phyloP scores from a whole-genome alignment of 441 rosid genomes.

The Mallotus japonicus region DNA sequence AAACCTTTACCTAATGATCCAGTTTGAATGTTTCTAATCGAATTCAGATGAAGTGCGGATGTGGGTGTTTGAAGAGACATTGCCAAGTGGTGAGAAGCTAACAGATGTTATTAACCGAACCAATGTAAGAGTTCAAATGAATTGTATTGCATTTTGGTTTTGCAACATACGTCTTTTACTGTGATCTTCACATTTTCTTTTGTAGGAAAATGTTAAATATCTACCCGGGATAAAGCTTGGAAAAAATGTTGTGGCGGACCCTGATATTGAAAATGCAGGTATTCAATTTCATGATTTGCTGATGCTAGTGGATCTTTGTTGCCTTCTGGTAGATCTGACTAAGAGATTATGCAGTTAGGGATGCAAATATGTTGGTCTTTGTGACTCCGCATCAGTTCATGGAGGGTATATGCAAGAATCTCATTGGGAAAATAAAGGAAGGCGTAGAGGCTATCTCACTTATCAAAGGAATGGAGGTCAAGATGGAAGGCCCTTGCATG shows the following conservation, averaged over 20 bases:
- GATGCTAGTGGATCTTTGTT: conserved; percentile 3
- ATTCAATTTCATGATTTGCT: conserved; percentile 23
- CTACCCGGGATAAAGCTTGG: conserved; percentile 93
- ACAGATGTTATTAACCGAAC: conserved; percentile 79
- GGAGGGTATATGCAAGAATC: conserved; percentile 85
- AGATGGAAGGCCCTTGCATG: conserved; percentile 93
- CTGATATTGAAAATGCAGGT: conserved; percentile 87
- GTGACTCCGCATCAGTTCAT: conserved; percentile 95
- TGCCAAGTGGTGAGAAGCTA: conserved; percentile 86
- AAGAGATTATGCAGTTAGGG: conserved; percentile 56
- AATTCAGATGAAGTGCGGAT: conserved; percentile 92
- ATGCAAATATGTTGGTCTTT: conserved; percentile 88
- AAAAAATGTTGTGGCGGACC: conserved; percentile 78
- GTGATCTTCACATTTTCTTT: conserved; percentile 11
- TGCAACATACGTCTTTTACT: not conserved
- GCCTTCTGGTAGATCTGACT: not conserved
- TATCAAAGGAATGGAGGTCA: conserved; percentile 94
- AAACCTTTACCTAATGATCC: too few relatives aligned
- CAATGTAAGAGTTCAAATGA: conserved; percentile 49
- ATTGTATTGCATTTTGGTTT: conserved; percentile 6
- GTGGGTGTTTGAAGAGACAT: conserved; percentile 95
- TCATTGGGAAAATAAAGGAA: conserved; percentile 61
- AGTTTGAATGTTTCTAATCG: conserved; percentile 6
- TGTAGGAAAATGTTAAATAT: conserved; percentile 83
- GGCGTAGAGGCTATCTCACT: conserved; percentile 84